Conservation (phyloP, 2,329 filamentous ascomycete species). For the Fusarium algeriense region DNA sequence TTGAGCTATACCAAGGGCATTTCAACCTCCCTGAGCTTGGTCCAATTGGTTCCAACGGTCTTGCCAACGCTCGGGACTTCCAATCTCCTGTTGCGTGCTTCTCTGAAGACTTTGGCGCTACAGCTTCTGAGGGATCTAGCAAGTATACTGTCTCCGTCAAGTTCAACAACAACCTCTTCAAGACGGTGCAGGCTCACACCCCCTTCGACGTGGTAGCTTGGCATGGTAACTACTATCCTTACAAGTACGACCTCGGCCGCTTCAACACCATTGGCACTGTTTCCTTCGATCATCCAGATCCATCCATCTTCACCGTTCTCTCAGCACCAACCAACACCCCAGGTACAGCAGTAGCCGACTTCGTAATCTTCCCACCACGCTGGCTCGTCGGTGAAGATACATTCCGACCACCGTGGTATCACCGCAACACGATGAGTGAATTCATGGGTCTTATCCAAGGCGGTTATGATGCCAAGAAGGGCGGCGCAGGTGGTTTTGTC, state of each 20-base stretch:
- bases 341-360: constrained; percentile 76
- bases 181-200: constrained; percentile 74
- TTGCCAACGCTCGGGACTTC: constrained; percentile 83
- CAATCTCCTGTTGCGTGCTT: constrained; percentile 78
- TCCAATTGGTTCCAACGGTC: constrained; percentile 78
- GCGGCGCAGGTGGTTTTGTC: constrained; percentile 64
- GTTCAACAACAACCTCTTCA: constrained; percentile 76
- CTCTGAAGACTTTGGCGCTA: constrained; percentile 67
- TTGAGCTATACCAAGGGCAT: constrained; percentile 80
- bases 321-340: constrained; percentile 71
- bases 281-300: constrained; percentile 82
- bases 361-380: constrained; percentile 78
- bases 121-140: constrained; percentile 53
- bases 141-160: constrained; percentile 69
- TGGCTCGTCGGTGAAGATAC: constrained; percentile 78
- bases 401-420: constrained; percentile 79
- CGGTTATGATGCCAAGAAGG: constrained; percentile 73
- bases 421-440: constrained; percentile 76
- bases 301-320: constrained; percentile 80
- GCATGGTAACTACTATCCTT: constrained; percentile 85
- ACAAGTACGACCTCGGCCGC: constrained; percentile 83
- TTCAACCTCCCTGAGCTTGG: constrained; percentile 79
- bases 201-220: constrained; percentile 85
- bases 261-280: constrained; percentile 81
- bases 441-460: constrained; percentile 72